Evolutionary conservation across 2,329 filamentous ascomycete species (phyloP), one percentile per base, ranked within the genome.

Genomic region (Claviceps purpurea): DNA sequence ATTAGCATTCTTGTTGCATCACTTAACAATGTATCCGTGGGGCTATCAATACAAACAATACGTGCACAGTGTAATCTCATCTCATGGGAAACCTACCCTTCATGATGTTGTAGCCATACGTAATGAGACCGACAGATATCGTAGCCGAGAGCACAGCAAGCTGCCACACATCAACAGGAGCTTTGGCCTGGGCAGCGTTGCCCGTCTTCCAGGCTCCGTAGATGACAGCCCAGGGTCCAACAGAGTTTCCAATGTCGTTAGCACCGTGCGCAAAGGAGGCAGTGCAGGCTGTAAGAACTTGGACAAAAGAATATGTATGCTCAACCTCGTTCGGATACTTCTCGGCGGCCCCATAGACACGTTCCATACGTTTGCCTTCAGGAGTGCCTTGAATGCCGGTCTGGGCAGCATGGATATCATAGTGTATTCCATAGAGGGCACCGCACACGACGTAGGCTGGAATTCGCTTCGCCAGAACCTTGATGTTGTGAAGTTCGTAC

Each of bases 51-150:
- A 4, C 14, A 4, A 20, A 18, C 4, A 18, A 47, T 10, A 34
- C 20, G 30, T 11, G 30, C 30, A 11, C 30, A 34, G 30, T 34
- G 30, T 34, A 4, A 34, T 34, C 10, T 34, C 30, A 34, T 34
- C 30, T 34, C 30, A 34, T 34, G 30, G 30, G 4, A 10, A n/a
- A 13, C 75, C 66, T 68, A 81, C 78, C 81, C 71, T 86, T 87
- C 84, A 89, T 89, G 70, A 89, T 89, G 73, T 89, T 88, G 72
- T 88, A 89, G 10, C 85, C 85, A 60, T 88, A 89, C 13, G 84
- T 88, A 62, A 82, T 73, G 53, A 89, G 39, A 10, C 16, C 16
- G 16, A 41, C 7, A 18, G 18, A 41, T 62, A 88, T 82, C 38
- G 73, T 78, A 1, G 73, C 65, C 34, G 80, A 74, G 14, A 86